Evolutionary conservation across 306 rosid genomes (phyloP), one percentile per base, ranked within the genome.

Genomic region (Begonia loranthoides): DNA sequence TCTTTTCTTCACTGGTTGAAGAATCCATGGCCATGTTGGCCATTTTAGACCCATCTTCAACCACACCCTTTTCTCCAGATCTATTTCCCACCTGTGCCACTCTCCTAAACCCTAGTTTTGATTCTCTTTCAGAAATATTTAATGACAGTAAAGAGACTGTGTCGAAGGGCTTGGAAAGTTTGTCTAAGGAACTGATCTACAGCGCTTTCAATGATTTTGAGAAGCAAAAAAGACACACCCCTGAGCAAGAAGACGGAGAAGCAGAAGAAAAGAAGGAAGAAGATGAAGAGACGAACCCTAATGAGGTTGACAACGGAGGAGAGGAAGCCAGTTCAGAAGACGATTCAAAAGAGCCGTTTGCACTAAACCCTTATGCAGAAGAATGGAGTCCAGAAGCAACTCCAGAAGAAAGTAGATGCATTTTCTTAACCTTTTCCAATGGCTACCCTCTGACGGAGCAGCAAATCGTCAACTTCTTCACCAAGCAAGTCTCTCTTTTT

Each of bases 341-440:
- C 36, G 3, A 11, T 43, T 43, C 47, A 43, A 43, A 43, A 0
- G 9, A 7, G 36, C 13, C n/a, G 8, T 43, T 43, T 43, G 13
- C 47, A 12, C 15, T 60, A 6, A 70, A 75, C 52, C 82, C 79
- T 12, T 0, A 21, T 48, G 79, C 84, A 13, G 45, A 12, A 14
- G 70, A 64, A 15, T 77, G 71, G 74, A 15, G 55, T 39, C 63
- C 67, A 0, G 4, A 69, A 24, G 1, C 49, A 22, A 60, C 66
- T 15, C 65, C 41, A 1, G 70, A 69, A 45, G 68, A 57, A 5
- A 64, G 68, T 0, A 57, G 81, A 39, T 72, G 76, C 15, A 56
- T 73, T 19, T 79, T 56, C 28, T 17, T 79, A 5, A 79, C 86
- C 0, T 79, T 79, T 52, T 63, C 77, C 0, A 58, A 66, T 9